Conservation (phyloP, 2,329 filamentous ascomycete genomes). For the Akanthomyces dipterigenus region DNA sequence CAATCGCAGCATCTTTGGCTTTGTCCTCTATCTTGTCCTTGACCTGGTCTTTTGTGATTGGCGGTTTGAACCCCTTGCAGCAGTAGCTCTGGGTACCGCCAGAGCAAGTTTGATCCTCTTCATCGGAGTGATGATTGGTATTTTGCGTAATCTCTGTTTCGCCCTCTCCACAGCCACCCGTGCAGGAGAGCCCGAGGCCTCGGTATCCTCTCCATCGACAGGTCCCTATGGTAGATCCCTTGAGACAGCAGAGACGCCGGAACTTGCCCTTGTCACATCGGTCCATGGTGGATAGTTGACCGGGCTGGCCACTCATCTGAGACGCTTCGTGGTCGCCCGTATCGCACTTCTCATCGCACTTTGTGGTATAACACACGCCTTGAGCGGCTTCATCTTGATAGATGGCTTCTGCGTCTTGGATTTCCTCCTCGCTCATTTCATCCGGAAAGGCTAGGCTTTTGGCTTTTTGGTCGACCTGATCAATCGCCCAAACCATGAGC, state of each 20-base stretch:
- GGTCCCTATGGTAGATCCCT: slow-evolving; percentile 16
- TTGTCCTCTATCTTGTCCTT: slow-evolving; percentile 18
- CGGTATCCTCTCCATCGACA: slow-evolving; percentile 21
- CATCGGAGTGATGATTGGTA: slow-evolving; percentile 22
- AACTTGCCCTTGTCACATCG: slow-evolving; percentile 21
- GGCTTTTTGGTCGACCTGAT: slow-evolving; percentile 15
- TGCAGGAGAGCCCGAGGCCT: slow-evolving; percentile 23
- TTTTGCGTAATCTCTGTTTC: slow-evolving; percentile 24
- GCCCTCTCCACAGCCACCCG: slow-evolving; percentile 21
- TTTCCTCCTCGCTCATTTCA: neutral
- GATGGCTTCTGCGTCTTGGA: slow-evolving; percentile 8
- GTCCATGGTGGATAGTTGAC: slow-evolving; percentile 18
- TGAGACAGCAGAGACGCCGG: slow-evolving; percentile 22
- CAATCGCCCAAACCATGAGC: slow-evolving; percentile 12
- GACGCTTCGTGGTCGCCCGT: slow-evolving; percentile 21
- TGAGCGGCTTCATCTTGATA: slow-evolving; percentile 12
- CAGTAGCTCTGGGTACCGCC: slow-evolving; percentile 24
- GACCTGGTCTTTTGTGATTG: slow-evolving; percentile 17
- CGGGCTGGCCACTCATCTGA: slow-evolving; percentile 25
- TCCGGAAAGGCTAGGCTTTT: slow-evolving; percentile 4
- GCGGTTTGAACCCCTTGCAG: slow-evolving; percentile 25
- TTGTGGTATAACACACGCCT: slow-evolving; percentile 19
- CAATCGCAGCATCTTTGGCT: slow-evolving; percentile 21
- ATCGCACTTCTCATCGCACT: slow-evolving; percentile 21
- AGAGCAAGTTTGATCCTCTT: slow-evolving; percentile 24